Percentiles rank a stretch among this genome's conserved stretches.
These are phyloP conservation scores for Moniliophthora roreri DNA, from an alignment of 1,284 basidiomycete species.

Conservation along the genomic window DNA sequence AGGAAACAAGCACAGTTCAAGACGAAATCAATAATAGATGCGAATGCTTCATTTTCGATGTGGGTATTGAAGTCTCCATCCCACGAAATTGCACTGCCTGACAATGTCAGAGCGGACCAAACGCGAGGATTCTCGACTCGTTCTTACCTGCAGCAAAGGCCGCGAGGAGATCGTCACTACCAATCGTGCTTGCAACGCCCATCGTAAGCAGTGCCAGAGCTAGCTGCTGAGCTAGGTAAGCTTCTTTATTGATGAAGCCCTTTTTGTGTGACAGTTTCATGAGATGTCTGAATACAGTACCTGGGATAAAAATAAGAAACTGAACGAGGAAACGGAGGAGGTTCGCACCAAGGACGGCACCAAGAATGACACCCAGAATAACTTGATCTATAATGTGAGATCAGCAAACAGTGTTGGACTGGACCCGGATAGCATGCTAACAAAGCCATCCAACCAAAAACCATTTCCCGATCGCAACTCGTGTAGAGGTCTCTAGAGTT, in stretches of 20 bases:
- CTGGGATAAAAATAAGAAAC: slow-evolving; percentile 29
- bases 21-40: slow-evolving; percentile 83
- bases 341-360: slow-evolving; percentile 67
- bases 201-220: slow-evolving; percentile 81
- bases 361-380: slow-evolving; percentile 76
- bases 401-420: slow-evolving; percentile 3
- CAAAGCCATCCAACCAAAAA: slow-evolving; percentile 81
- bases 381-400: slow-evolving; percentile 69
- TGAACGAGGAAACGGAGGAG: slow-evolving; percentile 1
- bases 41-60: slow-evolving; percentile 84
- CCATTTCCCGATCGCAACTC: slow-evolving; percentile 74
- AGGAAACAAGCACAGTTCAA: slow-evolving; percentile 88
- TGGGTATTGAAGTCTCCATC: slow-evolving; percentile 89
- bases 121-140: neutral
- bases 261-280: slow-evolving; percentile 81
- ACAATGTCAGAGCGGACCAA: neutral
- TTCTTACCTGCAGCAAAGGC: slow-evolving; percentile 84
- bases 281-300: slow-evolving; percentile 72
- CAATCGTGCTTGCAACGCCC: slow-evolving; percentile 76
- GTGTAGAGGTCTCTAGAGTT: slow-evolving; percentile 64
- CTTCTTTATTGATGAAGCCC: slow-evolving; percentile 87
- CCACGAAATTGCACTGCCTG: slow-evolving; percentile 89
- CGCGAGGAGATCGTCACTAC: slow-evolving; percentile 85
- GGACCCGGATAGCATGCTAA: slow-evolving; percentile 31
- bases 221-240: slow-evolving; percentile 89